Percentiles rank a stretch among this genome's conserved stretches.
phyloP scores from a whole-genome alignment of 352 stramenopile species.

The Globisporangium takayamanum region DNA sequence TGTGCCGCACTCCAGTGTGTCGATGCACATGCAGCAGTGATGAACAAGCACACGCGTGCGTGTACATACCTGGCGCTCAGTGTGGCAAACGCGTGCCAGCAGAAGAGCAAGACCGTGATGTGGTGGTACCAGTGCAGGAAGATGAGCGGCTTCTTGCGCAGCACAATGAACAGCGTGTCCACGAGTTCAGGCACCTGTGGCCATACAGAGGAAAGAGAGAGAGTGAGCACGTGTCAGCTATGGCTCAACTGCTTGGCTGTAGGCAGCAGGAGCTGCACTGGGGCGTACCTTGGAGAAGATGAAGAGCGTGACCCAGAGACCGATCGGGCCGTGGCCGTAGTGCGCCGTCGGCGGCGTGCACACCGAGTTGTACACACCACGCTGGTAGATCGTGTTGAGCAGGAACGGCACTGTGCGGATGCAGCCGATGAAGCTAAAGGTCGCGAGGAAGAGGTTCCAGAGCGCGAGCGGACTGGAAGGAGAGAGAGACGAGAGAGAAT shows the following conservation, averaged over 20 bases:
- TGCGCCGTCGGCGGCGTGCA: slow-evolving; percentile 58
- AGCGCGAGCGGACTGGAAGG: slow-evolving; percentile 46
- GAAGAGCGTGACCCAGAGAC: slow-evolving; percentile 79
- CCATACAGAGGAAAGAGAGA: neutral
- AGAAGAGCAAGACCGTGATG: slow-evolving; percentile 96
- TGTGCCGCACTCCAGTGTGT: neutral
- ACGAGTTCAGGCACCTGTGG: slow-evolving; percentile 86
- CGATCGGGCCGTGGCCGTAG: slow-evolving; percentile 63
- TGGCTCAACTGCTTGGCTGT: neutral
- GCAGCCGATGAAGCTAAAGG: slow-evolving; percentile 79
- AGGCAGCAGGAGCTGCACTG: neutral
- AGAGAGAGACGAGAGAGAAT: neutral
- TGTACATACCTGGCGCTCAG: slow-evolving; percentile 65
- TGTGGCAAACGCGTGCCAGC: slow-evolving; percentile 95
- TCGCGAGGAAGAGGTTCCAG: slow-evolving; percentile 74
- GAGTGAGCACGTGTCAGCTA: neutral
- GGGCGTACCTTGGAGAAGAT: slow-evolving; percentile 80
- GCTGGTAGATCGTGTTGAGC: slow-evolving; percentile 69
- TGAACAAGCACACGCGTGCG: neutral
- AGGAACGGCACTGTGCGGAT: slow-evolving; percentile 76
- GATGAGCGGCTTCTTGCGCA: slow-evolving; percentile 95
- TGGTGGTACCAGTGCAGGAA: slow-evolving; percentile 99
- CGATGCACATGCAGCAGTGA: neutral
- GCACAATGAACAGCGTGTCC: slow-evolving; percentile 96
- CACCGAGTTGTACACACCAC: slow-evolving; percentile 80